Evolutionary conservation across 257 asterid genomes (phyloP), one percentile per base, ranked within the genome.

Genomic region (Solanum piurae): DNA sequence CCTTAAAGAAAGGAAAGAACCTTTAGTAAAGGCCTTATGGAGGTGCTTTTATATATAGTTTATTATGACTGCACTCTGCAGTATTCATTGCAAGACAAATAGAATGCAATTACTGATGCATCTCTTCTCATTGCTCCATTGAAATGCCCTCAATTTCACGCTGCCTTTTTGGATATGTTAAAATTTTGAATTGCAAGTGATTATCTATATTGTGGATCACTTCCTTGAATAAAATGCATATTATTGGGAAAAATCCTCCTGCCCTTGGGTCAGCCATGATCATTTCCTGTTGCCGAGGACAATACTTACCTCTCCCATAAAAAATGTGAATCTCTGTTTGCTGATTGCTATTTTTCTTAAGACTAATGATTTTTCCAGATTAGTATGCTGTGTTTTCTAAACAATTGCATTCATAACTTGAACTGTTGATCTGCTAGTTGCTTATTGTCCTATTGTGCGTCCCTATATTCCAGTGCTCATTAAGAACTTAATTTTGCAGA

Each of bases 401-500:
- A 44, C 66, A 79, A 44, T 44, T 42, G 66, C 85, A 44, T 79
- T 42, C 34, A 25, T 42, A 7, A 44, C 27, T 27, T 44, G 12
- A 14, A 79, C 84, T 9, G 64, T 14, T 12, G 29, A 21, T 40
- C 80, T 86, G 40, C 66, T 27, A 60, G 80, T 73, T 34, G 18
- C 80, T 40, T 58, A 18, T 34, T 73, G 4, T 60, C 31, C 31
- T 62, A 62, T 38, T 84, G n/a, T 72, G 77, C 3, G 9, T 9
- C 29, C 36, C 4, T 34, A 86, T 62, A 46, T 46, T 14, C 68
- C 42, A 29, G 42, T 46, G 42, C 62, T 80, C 40, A 80, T 12
- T 80, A 46, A 80, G 68, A 74, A 25, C 20, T 0, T 80, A 31
- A 80, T 80, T 9, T 80, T 94, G 92, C 98, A 97, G 98, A 95